Base-by-base conservation (phyloP, 257 asterid species). In the Jasminum sambac region DNA sequence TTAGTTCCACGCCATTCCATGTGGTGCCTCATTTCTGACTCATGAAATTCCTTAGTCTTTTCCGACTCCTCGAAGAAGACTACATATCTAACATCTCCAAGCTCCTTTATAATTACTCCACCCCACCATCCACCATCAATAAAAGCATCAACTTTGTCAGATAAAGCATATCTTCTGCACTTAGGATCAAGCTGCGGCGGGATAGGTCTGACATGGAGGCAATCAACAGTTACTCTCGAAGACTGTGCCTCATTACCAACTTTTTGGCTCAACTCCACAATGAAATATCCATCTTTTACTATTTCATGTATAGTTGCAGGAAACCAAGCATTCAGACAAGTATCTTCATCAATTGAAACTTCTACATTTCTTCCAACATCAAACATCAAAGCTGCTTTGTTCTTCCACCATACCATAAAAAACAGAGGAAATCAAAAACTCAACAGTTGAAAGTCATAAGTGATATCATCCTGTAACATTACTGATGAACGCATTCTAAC, bases 1-100 rank as follows among this genome's bases (percentile, higher is more conserved):
- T 80, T 82, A 5, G 88, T 91, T 26, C 84, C 82, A 72, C 82
- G 84, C 97, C 97, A 92, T 23, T 85, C 92, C 88, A 88, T 74
- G 73, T 83, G 96, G 55, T 89, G 89, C 76, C 98, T 87, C 79
- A 90, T 52, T 39, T 90, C 83, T 8, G 85, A 62, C 41, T 72
- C 80, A 40, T 39, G 64, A 63, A 88, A 78, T 70, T 73, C 81
- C 75, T 48, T 75, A 6, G 74, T 78, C 79, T 34, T 74, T 21
- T 84, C 84, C 55, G 57, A 41, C 63, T 70, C 74, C 80, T 82
- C 78, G 69, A 85, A 78, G 75, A 61, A 81, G 23, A 92, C 91
- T 36, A 40, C 13, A 42, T 88, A 90, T 68, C 63, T 78, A 68
- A 66, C 57, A 66, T 81, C 81, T 65, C 81, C 87, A 39, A 88